phyloP scores from a whole-genome alignment of 2,329 filamentous ascomycete species.

The Aureobasidium sp. region DNA sequence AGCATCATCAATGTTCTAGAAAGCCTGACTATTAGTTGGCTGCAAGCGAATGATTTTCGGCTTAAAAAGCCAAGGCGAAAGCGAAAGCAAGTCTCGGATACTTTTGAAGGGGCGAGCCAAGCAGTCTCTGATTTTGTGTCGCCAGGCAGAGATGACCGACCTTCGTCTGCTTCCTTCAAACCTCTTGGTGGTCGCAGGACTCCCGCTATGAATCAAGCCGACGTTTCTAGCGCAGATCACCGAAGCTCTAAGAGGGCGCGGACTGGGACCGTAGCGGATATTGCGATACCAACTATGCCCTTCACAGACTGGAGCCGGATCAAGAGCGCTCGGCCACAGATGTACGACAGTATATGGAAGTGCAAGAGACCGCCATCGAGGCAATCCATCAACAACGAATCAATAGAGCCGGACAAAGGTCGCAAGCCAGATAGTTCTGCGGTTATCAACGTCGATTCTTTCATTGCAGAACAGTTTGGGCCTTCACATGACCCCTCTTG shows the following conservation, averaged over 20 bases:
- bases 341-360: conserved; percentile 23
- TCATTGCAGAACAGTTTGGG: not conserved
- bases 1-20: conserved; percentile 56
- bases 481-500: not conserved
- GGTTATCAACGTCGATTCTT: not conserved
- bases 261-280: not conserved
- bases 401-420: not conserved
- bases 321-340: conserved; percentile 31
- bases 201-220: not conserved
- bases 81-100: not conserved
- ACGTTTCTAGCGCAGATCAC: no score
- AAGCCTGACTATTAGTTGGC: conserved; percentile 62
- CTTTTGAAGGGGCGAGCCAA: not conserved
- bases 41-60: conserved; percentile 62
- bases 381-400: not conserved
- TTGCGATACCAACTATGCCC: not conserved
- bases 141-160: not conserved
- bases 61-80: conserved; percentile 33
- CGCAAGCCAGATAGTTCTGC: not conserved
- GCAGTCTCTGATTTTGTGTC: not conserved
- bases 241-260: not conserved
- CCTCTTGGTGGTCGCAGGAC: no score
- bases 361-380: not conserved
- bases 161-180: not conserved
- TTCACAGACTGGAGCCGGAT: conserved; percentile 36